Evolutionary conservation across 2,329 filamentous ascomycete species (phyloP).

Genomic region (Fusarium devonianum): DNA sequence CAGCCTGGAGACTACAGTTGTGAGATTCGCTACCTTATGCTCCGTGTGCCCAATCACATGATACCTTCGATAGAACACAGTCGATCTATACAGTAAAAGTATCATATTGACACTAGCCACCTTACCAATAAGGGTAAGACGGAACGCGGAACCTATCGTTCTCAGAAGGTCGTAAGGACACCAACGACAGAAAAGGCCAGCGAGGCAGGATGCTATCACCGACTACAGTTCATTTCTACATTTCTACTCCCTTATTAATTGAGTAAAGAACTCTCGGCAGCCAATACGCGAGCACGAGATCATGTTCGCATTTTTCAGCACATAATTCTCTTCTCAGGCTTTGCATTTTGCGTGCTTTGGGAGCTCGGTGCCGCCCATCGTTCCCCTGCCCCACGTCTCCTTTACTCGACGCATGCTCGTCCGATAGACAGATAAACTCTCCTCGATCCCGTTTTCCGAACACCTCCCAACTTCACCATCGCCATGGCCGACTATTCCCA

Average conservation of each 20-base stretch:
- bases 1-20: too few relatives aligned
- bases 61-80: slow-evolving; percentile 35
- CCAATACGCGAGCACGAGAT: slow-evolving; percentile 27
- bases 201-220: slow-evolving; percentile 38
- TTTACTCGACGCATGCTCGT: slow-evolving; percentile 40
- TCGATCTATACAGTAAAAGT: slow-evolving; percentile 23
- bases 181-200: slow-evolving; percentile 41
- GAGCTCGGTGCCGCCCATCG: slow-evolving; percentile 23
- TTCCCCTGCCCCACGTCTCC: slow-evolving; percentile 41
- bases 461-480: slow-evolving; percentile 20
- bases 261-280: slow-evolving; percentile 18
- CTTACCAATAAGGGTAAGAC: slow-evolving; percentile 40
- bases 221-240: slow-evolving; percentile 26
- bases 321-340: slow-evolving; percentile 32
- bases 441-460: slow-evolving; percentile 30
- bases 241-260: slow-evolving; percentile 20
- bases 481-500: slow-evolving; percentile 63
- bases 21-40: too few relatives aligned
- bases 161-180: slow-evolving; percentile 34
- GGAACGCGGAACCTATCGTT: slow-evolving; percentile 37
- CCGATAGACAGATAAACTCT: slow-evolving; percentile 35
- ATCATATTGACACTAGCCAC: not conserved
- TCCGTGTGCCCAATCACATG: slow-evolving; percentile 32
- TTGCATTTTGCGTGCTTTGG: slow-evolving; percentile 26
- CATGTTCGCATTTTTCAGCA: slow-evolving; percentile 32